Evolutionary conservation across 2,329 filamentous ascomycete species (phyloP).

Genomic region (Ascochyta rabiei): DNA sequence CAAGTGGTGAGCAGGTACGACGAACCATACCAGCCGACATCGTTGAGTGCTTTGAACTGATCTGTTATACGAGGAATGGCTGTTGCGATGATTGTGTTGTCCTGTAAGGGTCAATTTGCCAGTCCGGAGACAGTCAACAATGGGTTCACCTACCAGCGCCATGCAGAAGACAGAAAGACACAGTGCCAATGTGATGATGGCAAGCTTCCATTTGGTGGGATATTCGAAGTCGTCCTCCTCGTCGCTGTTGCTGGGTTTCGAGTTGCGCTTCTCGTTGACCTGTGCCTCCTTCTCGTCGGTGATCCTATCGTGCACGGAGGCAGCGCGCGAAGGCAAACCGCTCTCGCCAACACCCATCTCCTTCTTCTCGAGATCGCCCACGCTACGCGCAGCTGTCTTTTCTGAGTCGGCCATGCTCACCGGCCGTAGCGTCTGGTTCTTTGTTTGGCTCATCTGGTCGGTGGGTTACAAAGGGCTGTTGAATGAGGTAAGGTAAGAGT

Average conservation of each 20-base stretch:
- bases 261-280: slow-evolving; percentile 22
- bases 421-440: slow-evolving; percentile 33
- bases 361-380: slow-evolving; percentile 36
- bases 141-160: slow-evolving; percentile 38
- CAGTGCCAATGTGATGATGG: slow-evolving; percentile 42
- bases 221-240: slow-evolving; percentile 44
- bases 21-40: slow-evolving; percentile 55
- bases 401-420: slow-evolving; percentile 43
- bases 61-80: slow-evolving; percentile 58
- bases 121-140: neutral
- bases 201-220: slow-evolving; percentile 42
- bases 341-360: slow-evolving; percentile 27
- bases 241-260: slow-evolving; percentile 25
- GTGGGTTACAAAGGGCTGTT: neutral
- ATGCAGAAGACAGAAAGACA: slow-evolving; percentile 48
- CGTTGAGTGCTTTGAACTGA: slow-evolving; percentile 54
- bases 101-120: slow-evolving; percentile 4
- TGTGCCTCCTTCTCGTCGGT: slow-evolving; percentile 16
- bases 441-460: slow-evolving; percentile 29
- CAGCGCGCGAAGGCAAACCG: slow-evolving; percentile 28
- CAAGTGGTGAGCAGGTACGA: slow-evolving; percentile 52
- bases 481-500: neutral
- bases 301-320: slow-evolving; percentile 26
- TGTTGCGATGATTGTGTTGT: slow-evolving; percentile 46
- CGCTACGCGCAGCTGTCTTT: slow-evolving; percentile 38